A percentile compares a stretch with the other conserved stretches of the same genome.
Conservation (phyloP, 345 rosid genomes). For the Eucalyptus marginata region DNA sequence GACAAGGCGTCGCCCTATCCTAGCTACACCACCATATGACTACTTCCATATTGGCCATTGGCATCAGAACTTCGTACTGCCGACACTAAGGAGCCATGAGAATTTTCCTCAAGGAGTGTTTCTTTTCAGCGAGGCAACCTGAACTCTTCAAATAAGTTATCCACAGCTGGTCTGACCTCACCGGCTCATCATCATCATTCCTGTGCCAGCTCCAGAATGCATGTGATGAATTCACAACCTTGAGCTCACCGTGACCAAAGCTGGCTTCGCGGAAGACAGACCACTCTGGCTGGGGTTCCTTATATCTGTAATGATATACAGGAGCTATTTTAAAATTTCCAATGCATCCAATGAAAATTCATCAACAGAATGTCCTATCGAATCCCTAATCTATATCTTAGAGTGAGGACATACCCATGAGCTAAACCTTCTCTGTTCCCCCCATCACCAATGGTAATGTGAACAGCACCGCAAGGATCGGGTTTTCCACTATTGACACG, state of each 20-base stretch:
- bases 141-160: constrained; percentile 57
- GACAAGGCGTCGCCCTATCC: neutral
- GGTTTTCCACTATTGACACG: constrained; percentile 58
- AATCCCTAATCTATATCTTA: neutral
- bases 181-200: constrained; percentile 92
- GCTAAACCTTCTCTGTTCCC: constrained; percentile 96
- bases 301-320: constrained; percentile 31
- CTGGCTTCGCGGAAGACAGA: constrained; percentile 97
- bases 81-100: constrained; percentile 33
- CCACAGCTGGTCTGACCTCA: constrained; percentile 78
- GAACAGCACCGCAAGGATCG: constrained; percentile 70
- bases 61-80: neutral
- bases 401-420: constrained; percentile 30
- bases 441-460: constrained; percentile 93
- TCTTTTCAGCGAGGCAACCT: constrained; percentile 37
- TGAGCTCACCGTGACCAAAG: constrained; percentile 94
- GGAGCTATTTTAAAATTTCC: neutral
- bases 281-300: constrained; percentile 74
- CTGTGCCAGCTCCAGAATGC: constrained; percentile 96
- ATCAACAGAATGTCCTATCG: neutral
- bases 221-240: constrained; percentile 66
- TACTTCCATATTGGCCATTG: neutral
- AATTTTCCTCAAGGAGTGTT: constrained; percentile 26
- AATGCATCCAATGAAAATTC: neutral
- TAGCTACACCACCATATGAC: neutral